These are phyloP conservation scores for Linnemannia zychae DNA, from an alignment of 192 early-diverging fungal genomes.

Conservation along the genomic window DNA sequence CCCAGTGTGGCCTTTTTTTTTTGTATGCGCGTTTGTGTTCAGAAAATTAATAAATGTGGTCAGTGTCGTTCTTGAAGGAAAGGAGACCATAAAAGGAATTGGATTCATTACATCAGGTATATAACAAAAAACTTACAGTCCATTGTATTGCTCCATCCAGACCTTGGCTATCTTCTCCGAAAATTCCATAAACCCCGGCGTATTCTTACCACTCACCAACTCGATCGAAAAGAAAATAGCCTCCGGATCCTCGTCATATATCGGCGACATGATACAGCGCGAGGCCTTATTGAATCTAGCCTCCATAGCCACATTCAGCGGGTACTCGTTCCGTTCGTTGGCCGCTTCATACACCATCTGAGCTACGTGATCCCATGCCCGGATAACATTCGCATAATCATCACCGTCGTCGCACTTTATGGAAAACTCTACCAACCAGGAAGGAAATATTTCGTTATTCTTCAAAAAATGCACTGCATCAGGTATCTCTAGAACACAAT, in stretches of 20 bases:
- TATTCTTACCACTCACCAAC: conserved; percentile 10
- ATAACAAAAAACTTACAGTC: conserved; percentile 23
- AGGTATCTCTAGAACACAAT: conserved; percentile 20
- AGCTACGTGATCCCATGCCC: conserved; percentile 1
- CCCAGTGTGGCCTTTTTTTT: conserved; percentile 23
- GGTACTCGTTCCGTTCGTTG: conserved; percentile 21
- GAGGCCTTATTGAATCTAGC: conserved; percentile 25
- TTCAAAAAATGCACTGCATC: conserved; percentile 12
- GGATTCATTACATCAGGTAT: not conserved
- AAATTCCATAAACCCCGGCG: conserved; percentile 15
- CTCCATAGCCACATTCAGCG: conserved; percentile 9
- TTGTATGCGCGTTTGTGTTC: too few relatives aligned
- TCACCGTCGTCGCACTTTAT: conserved; percentile 10
- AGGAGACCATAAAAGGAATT: not conserved
- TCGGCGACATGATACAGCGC: conserved; percentile 11
- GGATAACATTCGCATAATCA: conserved; percentile 8
- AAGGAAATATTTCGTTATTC: conserved; percentile 4
- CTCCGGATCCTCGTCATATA: conserved; percentile 22
- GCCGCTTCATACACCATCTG: conserved; percentile 12
- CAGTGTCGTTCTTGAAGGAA: conserved; percentile 11
- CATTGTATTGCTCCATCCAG: conserved; percentile 18
- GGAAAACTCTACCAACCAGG: conserved; percentile 16
- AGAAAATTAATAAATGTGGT: conserved; percentile 17
- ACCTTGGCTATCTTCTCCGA: conserved; percentile 2
- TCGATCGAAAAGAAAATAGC: conserved; percentile 12